Evolutionary conservation across 2,329 filamentous ascomycete genomes (phyloP), one percentile per base, ranked within the genome.

Genomic region (Alternaria dauci): DNA sequence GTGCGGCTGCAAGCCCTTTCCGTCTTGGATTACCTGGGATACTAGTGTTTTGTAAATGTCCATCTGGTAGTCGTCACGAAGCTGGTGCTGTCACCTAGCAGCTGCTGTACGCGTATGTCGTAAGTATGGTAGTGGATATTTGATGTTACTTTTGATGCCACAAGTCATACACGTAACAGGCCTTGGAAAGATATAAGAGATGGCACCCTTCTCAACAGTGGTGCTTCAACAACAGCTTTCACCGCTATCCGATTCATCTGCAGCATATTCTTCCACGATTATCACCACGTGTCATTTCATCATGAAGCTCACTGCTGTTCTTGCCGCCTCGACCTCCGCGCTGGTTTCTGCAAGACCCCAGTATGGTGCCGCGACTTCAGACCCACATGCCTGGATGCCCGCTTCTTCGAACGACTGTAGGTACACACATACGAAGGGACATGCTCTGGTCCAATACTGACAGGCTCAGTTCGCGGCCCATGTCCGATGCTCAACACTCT

Each of bases 401-500:
- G 57, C 50, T 1, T 67, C 64, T 3, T 54, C 64, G 4, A 32
- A 60, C 28, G 68, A 71, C 25, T 70, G 68, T 66, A 65, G 48
- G 43, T 16, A 4, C 2, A 36, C 5, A 36, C 6, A 8, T 7
- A 5, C 0, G 16, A 16, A 36, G 6, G 9, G 2, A 2, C 4
- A 47, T 20, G 8, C 12, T 3, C 48, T 14, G 18, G 2, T 9
- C 5, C 11, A 42, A 26, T 38, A 8, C 36, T 6, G 20, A 41
- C 4, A 42, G 8, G 1, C 20, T 1, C 43, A 71, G 64, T 71
- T 57, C 70, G 73, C 12, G 71, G 70, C 1, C 76, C 73, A 20
- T 78, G 75, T 43, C 76, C 76, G 2, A 74, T 71, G 60, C 58
- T 77, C 32, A 79, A 78, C 52, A 72, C 74, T 2, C 69, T 77